Base-by-base conservation (phyloP, 1,284 basidiomycete species). In the Pyrrhoderma noxium region DNA sequence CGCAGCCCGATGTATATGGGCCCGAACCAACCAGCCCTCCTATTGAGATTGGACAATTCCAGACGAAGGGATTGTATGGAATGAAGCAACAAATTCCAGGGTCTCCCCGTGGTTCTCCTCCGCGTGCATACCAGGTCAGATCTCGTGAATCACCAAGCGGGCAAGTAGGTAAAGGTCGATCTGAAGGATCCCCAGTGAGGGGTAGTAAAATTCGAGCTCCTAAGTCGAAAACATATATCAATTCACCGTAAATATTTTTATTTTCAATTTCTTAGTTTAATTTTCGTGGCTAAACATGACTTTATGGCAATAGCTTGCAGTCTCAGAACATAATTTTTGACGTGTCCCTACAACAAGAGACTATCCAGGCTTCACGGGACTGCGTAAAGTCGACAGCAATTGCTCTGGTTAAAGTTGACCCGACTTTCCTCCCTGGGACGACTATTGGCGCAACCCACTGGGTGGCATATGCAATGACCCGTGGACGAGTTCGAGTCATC, bases 391-490 rank as follows among this genome's bases (percentile, higher is more conserved):
- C 83, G 13, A 89, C 87, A 0, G 84, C 88, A 3, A 90, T 91
- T 53, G 87, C 88, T 16, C 72, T 89, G 39, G 85, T 90, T 60
- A 85, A 82, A 64, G 85, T 90, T 58, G 88, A 89, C 56, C 70
- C 85, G 11, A 76, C 84, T 21, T 90, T 89, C 69, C 68, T 88
- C 47, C 84, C 84, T 47, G 88, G 88, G 8, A 83, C 84, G 9
- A 91, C 88, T 25, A 90, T 91, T 51, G 88, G 87, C 8, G 87
- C 86, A 8, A 89, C 86, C 4, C 83, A 87, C 60, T 90, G 87
- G 85, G 88, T 91, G 54, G 87, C 88, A 11, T 91, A 91, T 61
- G 87, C 85, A 18, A 90, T 91, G 89, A 89, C 84, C n/a, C 82
- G 83, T 68, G 86, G 84, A 56, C 86, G 88, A 56, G 84, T 90